Percentiles rank a stretch among this genome's conserved stretches.
Evolutionary conservation across 768 basidiomycete species (phyloP).

Genomic region (Mrakia blollopis): DNA sequence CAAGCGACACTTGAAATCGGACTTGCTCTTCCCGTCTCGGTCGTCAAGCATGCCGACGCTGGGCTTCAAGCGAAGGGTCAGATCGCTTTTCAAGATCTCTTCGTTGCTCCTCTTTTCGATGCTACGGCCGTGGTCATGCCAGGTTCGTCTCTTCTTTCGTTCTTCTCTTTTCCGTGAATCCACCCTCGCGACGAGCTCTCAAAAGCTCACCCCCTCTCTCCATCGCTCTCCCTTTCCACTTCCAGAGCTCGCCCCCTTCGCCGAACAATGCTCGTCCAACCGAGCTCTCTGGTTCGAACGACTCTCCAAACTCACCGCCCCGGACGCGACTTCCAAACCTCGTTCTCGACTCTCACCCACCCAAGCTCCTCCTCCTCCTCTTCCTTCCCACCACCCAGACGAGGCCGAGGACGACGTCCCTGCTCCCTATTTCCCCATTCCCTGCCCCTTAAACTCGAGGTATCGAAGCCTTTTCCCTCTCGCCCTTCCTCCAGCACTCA

Average conservation of each 20-base stretch:
- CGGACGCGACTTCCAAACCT: not conserved
- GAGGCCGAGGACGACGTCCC: not conserved
- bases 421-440: not conserved
- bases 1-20: conserved; percentile 82
- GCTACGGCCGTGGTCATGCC: conserved; percentile 68
- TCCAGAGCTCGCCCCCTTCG: conserved; percentile 64
- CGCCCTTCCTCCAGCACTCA: conserved; percentile 8
- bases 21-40: conserved; percentile 65
- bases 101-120: conserved; percentile 77
- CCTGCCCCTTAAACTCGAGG: conserved; percentile 16
- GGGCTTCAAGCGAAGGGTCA: conserved; percentile 73
- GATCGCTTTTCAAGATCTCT: conserved; percentile 78
- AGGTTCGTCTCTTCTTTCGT: conserved; percentile 50
- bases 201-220: too few relatives aligned
- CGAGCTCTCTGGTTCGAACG: conserved; percentile 63
- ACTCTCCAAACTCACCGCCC: conserved; percentile 36
- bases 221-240: too few relatives aligned
- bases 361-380: not conserved
- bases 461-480: conserved; percentile 26
- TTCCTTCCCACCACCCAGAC: not conserved
- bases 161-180: not conserved
- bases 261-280: conserved; percentile 64
- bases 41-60: conserved; percentile 52
- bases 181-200: not conserved
- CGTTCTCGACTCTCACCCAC: not conserved